Evolutionary conservation across 805 yeast species (phyloP).

Genomic region (Zygosaccharomyces bailii): DNA sequence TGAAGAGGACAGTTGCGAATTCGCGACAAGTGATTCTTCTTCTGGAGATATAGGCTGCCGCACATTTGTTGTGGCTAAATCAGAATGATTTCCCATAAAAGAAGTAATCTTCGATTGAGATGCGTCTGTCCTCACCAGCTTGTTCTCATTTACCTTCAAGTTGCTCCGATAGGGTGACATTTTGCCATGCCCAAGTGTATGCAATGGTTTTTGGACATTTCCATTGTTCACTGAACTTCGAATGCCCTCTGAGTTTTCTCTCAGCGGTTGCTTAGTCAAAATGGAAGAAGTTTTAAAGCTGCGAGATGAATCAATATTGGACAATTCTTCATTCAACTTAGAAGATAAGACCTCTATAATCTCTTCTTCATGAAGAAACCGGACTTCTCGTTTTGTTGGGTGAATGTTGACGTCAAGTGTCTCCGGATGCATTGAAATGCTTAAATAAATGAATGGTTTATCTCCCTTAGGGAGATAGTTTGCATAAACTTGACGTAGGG

Average conservation of each 20-base stretch:
- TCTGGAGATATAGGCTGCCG: not conserved
- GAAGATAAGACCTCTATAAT: conserved; percentile 61
- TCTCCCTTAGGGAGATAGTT: conserved; percentile 73
- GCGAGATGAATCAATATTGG: conserved; percentile 62
- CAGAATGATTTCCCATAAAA: conserved; percentile 14
- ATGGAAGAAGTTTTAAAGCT: conserved; percentile 63
- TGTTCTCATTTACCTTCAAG: conserved; percentile 33
- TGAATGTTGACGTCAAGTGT: conserved; percentile 91
- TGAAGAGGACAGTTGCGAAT: not conserved
- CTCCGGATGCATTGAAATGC: conserved; percentile 61
- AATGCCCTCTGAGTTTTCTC: conserved; percentile 10
- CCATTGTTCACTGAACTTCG: conserved; percentile 3
- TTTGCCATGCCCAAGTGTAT: conserved; percentile 6
- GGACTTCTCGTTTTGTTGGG: conserved; percentile 90
- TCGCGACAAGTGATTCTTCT: not conserved
- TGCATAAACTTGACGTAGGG: conserved; percentile 59
- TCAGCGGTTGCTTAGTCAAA: conserved; percentile 31
- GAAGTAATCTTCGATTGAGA: conserved; percentile 33
- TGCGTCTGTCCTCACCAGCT: conserved; percentile 36
- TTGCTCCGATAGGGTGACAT: conserved; percentile 15
- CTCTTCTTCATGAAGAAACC: conserved; percentile 83
- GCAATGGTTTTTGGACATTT: conserved; percentile 4
- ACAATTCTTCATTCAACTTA: conserved; percentile 47
- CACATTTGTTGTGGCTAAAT: not conserved
- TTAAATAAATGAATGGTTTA: conserved; percentile 72